These are phyloP conservation scores for Penicillium bialowiezense DNA, from an alignment of 495 filamentous ascomycete genomes.

Conservation along the genomic window DNA sequence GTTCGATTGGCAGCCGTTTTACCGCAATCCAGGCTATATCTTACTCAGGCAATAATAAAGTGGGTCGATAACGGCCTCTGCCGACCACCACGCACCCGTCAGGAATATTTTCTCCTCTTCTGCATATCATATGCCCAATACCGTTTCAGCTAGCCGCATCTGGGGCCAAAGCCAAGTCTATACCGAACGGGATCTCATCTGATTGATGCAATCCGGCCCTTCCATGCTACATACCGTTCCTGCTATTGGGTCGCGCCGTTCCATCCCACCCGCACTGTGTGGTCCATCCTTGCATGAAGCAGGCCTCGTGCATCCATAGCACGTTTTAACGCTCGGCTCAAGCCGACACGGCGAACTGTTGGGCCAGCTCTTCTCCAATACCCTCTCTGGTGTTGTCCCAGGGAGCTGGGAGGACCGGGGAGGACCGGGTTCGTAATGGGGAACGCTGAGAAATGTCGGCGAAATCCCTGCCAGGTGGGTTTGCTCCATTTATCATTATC, in stretches of 20 bases:
- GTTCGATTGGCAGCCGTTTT: neutral
- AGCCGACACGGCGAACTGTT: neutral
- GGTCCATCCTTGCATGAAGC: neutral
- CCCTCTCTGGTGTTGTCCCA: neutral
- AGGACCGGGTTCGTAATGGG: neutral
- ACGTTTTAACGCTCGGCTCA: neutral
- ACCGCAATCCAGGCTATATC: neutral
- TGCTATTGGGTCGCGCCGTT: neutral
- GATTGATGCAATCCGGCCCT: neutral
- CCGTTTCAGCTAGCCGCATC: neutral
- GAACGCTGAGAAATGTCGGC: conserved; percentile 10
- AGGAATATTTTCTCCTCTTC: neutral
- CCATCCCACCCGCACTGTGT: neutral
- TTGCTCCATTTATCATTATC: neutral
- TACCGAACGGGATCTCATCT: neutral
- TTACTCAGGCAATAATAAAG: conserved; percentile 7
- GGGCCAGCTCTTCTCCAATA: neutral
- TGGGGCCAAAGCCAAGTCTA: neutral
- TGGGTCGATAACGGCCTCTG: conserved; percentile 5
- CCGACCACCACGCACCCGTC: neutral
- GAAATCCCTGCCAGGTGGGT: conserved; percentile 17
- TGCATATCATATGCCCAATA: neutral
- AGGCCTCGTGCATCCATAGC: neutral
- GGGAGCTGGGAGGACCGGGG: neutral
- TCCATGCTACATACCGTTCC: neutral